A percentile compares a stretch with the other conserved stretches of the same genome.
These are phyloP conservation scores for Penicillium psychrosexuale DNA, from an alignment of 2,329 filamentous ascomycete genomes.

Conservation along the genomic window DNA sequence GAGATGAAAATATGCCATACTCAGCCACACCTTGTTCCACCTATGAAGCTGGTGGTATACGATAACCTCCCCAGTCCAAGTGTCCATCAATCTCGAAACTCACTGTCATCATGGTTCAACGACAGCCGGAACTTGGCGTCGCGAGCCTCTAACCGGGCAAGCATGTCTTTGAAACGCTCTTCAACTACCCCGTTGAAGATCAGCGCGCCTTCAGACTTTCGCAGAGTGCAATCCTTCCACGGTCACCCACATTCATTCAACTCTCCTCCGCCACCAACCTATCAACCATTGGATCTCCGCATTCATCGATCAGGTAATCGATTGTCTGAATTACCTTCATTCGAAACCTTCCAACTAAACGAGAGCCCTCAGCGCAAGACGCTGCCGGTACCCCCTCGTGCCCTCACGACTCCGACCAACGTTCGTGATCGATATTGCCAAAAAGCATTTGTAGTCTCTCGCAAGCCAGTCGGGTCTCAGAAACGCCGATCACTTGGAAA, in stretches of 20 bases:
- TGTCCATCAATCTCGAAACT: constrained; percentile 31
- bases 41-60: constrained; percentile 46
- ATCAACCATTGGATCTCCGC: constrained; percentile 47
- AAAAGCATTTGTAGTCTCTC: constrained; percentile 31
- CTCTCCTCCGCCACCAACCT: constrained; percentile 22
- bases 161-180: constrained; percentile 38
- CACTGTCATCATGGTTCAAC: constrained; percentile 40
- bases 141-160: constrained; percentile 42
- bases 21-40: constrained; percentile 47
- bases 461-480: constrained; percentile 39
- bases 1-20: constrained; percentile 46
- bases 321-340: constrained; percentile 46
- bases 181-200: constrained; percentile 36
- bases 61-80: constrained; percentile 40
- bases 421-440: constrained; percentile 19
- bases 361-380: constrained; percentile 25
- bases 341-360: constrained; percentile 39
- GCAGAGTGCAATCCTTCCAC: constrained; percentile 33
- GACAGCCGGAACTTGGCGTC: constrained; percentile 40
- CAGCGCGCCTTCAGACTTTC: constrained; percentile 44
- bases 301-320: constrained; percentile 46
- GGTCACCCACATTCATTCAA: constrained; percentile 8
- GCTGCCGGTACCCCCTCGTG: constrained; percentile 32
- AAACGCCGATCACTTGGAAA: constrained; percentile 28
- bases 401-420: constrained; percentile 24